phyloP scores from a whole-genome alignment of 192 early-diverging fungal species.

The Entomortierella chlamydospora region DNA sequence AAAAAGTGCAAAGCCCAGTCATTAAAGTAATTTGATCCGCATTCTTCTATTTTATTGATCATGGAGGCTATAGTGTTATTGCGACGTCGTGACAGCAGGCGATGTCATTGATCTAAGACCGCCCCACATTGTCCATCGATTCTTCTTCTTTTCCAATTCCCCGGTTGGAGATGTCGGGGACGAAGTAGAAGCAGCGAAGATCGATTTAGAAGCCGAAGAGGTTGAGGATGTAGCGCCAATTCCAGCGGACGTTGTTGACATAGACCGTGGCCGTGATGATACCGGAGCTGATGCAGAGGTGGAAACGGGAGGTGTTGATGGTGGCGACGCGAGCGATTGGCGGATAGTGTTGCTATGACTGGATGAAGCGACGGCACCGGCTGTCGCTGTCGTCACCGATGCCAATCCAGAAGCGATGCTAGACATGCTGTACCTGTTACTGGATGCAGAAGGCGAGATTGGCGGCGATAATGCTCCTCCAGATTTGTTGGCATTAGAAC shows the following conservation, averaged over 20 bases:
- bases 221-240: not conserved
- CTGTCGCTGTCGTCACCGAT: constrained; percentile 20
- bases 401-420: constrained; percentile 32
- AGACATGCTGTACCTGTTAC: constrained; percentile 11
- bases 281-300: not conserved
- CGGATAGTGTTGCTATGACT: not conserved
- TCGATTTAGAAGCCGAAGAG: not conserved
- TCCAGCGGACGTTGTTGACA: not conserved
- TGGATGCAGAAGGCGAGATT: not conserved
- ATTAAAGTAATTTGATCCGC: not conserved
- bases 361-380: not conserved
- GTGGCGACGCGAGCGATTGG: constrained; percentile 2
- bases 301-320: not conserved
- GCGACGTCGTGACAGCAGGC: not conserved
- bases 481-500: not conserved
- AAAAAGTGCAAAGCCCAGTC: not conserved
- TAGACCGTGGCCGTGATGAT: not conserved
- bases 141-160: constrained; percentile 10
- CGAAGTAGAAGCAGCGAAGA: not conserved
- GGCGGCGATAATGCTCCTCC: constrained; percentile 4
- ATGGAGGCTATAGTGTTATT: not conserved
- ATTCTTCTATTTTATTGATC: no score
- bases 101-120: constrained; percentile 2
- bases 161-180: not conserved
- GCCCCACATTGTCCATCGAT: constrained; percentile 42